Conservation (phyloP, 2,329 filamentous ascomycete species). For the Bipolaris bicolor region DNA sequence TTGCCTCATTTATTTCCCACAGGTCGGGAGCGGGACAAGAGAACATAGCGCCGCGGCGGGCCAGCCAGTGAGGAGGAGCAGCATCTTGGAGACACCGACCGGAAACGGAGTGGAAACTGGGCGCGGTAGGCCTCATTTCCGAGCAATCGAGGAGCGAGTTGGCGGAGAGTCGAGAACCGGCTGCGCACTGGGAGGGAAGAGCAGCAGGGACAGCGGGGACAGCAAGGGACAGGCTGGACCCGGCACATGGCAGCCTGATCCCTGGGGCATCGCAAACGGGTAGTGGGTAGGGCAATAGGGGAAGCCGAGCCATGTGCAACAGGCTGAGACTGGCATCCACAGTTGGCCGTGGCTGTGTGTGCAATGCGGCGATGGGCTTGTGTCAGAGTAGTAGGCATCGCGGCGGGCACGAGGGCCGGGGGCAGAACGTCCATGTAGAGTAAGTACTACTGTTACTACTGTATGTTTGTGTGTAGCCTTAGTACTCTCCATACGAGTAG, state of each 20-base stretch:
- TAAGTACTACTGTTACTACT: no score
- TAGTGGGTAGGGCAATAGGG: not conserved
- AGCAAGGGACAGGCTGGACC: constrained; percentile 6
- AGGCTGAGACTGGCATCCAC: constrained; percentile 6
- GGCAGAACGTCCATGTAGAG: no score
- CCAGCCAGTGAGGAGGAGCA: constrained; percentile 1
- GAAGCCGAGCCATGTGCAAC: constrained; percentile 3
- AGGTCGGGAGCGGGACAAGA: constrained; percentile 2
- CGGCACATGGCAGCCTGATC: not conserved
- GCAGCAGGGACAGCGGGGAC: constrained; percentile 1
- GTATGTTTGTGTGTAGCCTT: no score
- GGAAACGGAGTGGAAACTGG: constrained; percentile 8
- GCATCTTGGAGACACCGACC: not conserved
- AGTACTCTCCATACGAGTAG: no score
- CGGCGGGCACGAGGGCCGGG: no score
- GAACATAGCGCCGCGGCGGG: constrained; percentile 1
- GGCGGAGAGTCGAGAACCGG: constrained; percentile 13
- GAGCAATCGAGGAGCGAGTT: constrained; percentile 11
- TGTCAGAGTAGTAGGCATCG: not conserved
- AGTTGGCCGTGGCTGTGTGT: constrained; percentile 21
- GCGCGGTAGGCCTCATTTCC: constrained; percentile 19
- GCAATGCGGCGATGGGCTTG: constrained; percentile 4
- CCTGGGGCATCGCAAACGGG: constrained; percentile 1
- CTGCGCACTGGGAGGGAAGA: constrained; percentile 3
- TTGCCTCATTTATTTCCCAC: constrained; percentile 15